A percentile compares a stretch with the other conserved stretches of the same genome.
Evolutionary conservation across 495 filamentous ascomycete species (phyloP).

Genomic region (Tuber aestivum): DNA sequence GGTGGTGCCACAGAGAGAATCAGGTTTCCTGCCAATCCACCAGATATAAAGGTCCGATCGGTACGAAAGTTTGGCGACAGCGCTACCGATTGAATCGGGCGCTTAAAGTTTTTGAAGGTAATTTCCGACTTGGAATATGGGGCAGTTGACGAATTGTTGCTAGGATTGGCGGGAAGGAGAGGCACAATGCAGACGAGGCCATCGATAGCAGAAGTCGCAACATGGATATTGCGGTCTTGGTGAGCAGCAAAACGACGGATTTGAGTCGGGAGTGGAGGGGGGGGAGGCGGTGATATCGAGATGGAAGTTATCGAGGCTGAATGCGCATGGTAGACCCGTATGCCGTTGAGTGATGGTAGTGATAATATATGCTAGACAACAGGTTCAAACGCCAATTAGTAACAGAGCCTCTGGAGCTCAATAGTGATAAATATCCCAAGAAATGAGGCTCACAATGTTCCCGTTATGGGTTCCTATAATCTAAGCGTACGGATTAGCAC

Average conservation of each 20-base stretch:
- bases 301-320: conserved; percentile 81
- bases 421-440: conserved; percentile 1
- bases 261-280: conserved; percentile 56
- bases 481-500: conserved; percentile 47
- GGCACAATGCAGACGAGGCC: conserved; percentile 88
- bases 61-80: conserved; percentile 87
- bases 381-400: not conserved
- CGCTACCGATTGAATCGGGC: conserved; percentile 82
- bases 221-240: conserved; percentile 54
- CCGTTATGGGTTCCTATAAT: conserved; percentile 95
- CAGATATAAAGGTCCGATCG: conserved; percentile 80
- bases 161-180: conserved; percentile 58
- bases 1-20: conserved; percentile 82
- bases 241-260: conserved; percentile 50
- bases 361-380: conserved; percentile 69
- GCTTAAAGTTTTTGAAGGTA: conserved; percentile 81
- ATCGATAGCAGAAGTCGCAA: conserved; percentile 90
- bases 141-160: conserved; percentile 29
- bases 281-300: conserved; percentile 85
- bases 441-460: conserved; percentile 66
- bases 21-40: conserved; percentile 80
- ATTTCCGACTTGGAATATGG: conserved; percentile 62
- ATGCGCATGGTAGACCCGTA: conserved; percentile 85
- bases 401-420: not conserved
- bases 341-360: conserved; percentile 66